These are phyloP conservation scores for Ophiobolus disseminans DNA, from an alignment of 2,329 filamentous ascomycete genomes.

Conservation along the genomic window DNA sequence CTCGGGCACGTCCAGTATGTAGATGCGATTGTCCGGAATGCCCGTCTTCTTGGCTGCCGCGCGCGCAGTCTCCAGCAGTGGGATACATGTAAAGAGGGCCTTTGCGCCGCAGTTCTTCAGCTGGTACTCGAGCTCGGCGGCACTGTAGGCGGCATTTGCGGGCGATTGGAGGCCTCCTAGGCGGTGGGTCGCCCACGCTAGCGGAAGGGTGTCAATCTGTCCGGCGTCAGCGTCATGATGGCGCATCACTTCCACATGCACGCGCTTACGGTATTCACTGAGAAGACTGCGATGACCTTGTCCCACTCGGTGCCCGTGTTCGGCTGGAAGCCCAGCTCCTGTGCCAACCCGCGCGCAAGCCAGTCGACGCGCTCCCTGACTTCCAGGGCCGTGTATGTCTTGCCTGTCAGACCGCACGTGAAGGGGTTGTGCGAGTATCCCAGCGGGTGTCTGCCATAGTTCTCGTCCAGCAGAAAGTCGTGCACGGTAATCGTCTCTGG, in stretches of 20 bases:
- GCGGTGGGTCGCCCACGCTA: constrained; percentile 76
- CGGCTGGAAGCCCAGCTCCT: constrained; percentile 74
- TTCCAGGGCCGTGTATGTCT: constrained; percentile 68
- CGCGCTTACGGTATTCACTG: constrained; percentile 75
- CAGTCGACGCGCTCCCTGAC: constrained; percentile 70
- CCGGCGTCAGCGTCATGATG: constrained; percentile 19
- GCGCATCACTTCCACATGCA: background rate
- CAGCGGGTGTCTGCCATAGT: constrained; percentile 70
- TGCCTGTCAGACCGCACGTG: constrained; percentile 77
- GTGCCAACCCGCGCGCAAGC: constrained; percentile 71
- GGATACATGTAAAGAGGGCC: constrained; percentile 74
- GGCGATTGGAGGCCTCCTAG: constrained; percentile 76
- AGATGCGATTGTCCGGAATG: constrained; percentile 70
- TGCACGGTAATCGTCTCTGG: constrained; percentile 77
- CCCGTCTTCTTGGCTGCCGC: constrained; percentile 68
- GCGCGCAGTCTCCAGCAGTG: constrained; percentile 69
- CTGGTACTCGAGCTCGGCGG: constrained; percentile 74
- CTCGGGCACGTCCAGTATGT: constrained; percentile 72
- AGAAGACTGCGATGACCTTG: constrained; percentile 78
- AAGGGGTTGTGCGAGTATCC: constrained; percentile 72
- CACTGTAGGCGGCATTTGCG: constrained; percentile 77
- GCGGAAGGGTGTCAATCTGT: constrained; percentile 75
- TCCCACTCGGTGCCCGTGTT: constrained; percentile 80
- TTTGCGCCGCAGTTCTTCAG: constrained; percentile 72
- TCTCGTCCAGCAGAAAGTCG: constrained; percentile 79